Percentiles rank a stretch among this genome's conserved stretches.
Conservation (phyloP, 2,329 filamentous ascomycete genomes). For the Aspergillus neotritici region DNA sequence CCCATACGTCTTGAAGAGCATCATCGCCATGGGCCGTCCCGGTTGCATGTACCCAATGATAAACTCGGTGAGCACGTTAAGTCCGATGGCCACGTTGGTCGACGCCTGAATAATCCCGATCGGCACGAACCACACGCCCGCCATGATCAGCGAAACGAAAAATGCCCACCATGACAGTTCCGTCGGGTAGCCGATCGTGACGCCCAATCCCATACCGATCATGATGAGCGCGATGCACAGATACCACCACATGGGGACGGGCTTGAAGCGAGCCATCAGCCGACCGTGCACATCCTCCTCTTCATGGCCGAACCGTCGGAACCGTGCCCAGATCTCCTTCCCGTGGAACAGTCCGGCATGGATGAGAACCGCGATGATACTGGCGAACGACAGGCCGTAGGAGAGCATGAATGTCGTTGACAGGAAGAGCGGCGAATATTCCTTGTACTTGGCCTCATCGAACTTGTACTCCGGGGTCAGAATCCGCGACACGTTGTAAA, state of each 20-base stretch:
- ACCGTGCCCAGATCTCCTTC: constrained; percentile 60
- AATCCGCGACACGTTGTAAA: constrained; percentile 61
- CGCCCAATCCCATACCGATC: constrained; percentile 46
- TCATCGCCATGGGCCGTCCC: constrained; percentile 64
- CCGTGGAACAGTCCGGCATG: constrained; percentile 64
- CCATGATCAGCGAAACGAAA: constrained; percentile 59
- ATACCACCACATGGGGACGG: constrained; percentile 57
- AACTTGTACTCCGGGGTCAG: constrained; percentile 58
- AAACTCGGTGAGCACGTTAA: constrained; percentile 70
- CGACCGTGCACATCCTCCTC: constrained; percentile 50
- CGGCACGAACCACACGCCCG: constrained; percentile 59
- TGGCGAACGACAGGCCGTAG: constrained; percentile 68
- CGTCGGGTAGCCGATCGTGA: constrained; percentile 54
- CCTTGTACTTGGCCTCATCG: constrained; percentile 58
- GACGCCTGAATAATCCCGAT: constrained; percentile 61
- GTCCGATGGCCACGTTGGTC: constrained; percentile 59
- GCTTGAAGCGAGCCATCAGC: constrained; percentile 54
- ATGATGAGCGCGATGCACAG: constrained; percentile 42
- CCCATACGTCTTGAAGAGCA: constrained; percentile 72
- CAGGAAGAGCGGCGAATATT: constrained; percentile 57
- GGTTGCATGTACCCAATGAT: constrained; percentile 69
- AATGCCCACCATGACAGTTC: constrained; percentile 70
- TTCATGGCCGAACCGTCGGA: constrained; percentile 52
- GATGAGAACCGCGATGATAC: constrained; percentile 63
- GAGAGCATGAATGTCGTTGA: constrained; percentile 66